Base-by-base conservation (phyloP, 805 yeast genomes). In the Yarrowia sp. region DNA sequence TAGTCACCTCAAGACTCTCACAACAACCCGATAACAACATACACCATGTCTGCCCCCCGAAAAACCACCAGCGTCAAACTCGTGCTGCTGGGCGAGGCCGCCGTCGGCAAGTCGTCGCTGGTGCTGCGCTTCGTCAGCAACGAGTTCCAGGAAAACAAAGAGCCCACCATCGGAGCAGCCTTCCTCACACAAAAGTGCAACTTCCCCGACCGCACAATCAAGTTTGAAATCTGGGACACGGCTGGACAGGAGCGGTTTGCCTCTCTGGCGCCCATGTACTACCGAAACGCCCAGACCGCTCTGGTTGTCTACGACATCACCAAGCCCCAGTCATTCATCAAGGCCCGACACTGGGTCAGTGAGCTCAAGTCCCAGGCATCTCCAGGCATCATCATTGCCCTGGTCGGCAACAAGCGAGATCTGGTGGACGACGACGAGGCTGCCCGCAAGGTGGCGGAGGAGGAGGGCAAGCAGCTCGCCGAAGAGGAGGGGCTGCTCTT, bases 171-270 rank as follows among this genome's bases (percentile, higher is more conserved):
- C 70, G 99, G 99, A 16, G 99, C 99, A 5, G 98, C 98, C 3
- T 93, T 93, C 73, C 79, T 93, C 65, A 93, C 99, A 40, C 98
- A 93, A 75, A 85, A 96, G 72, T 92, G 97, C 73, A 85, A 90
- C 22, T 87, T 95, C 72, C 89, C 95, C 58, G 88, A 87, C 67
- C 83, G 88, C 72, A 89, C 95, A 9, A 90, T 93, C 73, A 93
- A 95, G 76, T 92, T 90, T 74, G 78, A 76, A 68, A 76, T 76
- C 62, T 76, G 83, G 83, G 98, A 92, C 75, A 92, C 98, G 14
- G 98, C 98, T 2, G 99, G 99, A 21, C 98, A 93, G 79, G 99
- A 93, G 76, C 79, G 99, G 68, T 93, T 93, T 80, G 97, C 98
- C 16, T 87, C 93, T 26, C 82, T 93, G 72, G 98, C 98, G 0